Evolutionary conservation across 1,284 basidiomycete species (phyloP).

Genomic region (Marasmius oreades): DNA sequence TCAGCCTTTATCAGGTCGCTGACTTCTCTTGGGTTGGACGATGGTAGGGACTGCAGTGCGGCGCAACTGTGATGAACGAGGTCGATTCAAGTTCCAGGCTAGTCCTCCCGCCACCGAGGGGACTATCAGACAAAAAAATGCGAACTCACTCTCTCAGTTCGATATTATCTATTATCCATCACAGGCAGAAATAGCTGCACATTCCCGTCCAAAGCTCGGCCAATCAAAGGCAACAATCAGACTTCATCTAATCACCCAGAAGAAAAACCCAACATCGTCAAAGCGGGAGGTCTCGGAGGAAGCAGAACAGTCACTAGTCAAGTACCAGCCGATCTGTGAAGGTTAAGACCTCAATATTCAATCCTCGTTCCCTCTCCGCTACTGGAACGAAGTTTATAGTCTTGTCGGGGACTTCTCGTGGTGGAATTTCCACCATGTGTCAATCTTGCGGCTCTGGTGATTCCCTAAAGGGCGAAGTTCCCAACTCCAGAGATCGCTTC

Average conservation of each 20-base stretch:
- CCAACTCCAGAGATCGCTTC: slow-evolving; percentile 8
- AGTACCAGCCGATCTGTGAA: slow-evolving; percentile 12
- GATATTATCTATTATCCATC: slow-evolving; percentile 18
- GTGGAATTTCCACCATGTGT: slow-evolving; percentile 6
- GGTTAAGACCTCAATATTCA: slow-evolving; percentile 13
- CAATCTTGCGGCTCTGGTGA: slow-evolving; percentile 18
- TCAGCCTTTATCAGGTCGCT: too few species aligned
- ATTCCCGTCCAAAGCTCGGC: slow-evolving; percentile 16
- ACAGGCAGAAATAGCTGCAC: slow-evolving; percentile 15
- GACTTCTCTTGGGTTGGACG: too few species aligned
- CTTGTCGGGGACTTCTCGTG: slow-evolving; percentile 6
- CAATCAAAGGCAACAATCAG: slow-evolving; percentile 17
- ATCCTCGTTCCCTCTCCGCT: slow-evolving; percentile 12
- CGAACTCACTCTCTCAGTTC: slow-evolving; percentile 15
- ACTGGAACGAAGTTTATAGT: slow-evolving; percentile 16
- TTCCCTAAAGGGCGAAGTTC: slow-evolving; percentile 6
- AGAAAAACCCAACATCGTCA: slow-evolving; percentile 18
- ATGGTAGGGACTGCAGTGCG: too few species aligned
- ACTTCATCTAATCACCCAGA: slow-evolving; percentile 17
- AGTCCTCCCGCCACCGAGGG: background rate
- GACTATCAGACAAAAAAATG: background rate
- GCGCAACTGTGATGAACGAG: too few species aligned
- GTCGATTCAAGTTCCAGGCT: background rate
- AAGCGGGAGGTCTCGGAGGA: too few species aligned
- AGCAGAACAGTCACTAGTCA: too few species aligned